Percentiles rank a stretch among this genome's conserved stretches.
Evolutionary conservation across 1,284 basidiomycete species (phyloP).

Genomic region (Marasmius tenuissimus): DNA sequence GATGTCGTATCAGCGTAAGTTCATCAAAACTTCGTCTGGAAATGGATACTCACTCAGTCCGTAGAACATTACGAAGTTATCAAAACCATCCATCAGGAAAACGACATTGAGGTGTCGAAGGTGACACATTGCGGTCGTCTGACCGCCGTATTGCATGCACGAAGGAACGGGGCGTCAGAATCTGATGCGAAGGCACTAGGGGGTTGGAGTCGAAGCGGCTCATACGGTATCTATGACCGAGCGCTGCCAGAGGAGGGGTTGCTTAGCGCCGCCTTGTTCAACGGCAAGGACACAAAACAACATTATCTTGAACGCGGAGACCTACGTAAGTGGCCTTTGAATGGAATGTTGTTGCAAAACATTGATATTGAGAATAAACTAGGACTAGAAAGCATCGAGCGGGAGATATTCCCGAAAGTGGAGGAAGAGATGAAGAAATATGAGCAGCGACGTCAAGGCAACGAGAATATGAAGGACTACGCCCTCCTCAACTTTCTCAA

Average conservation of each 20-base stretch:
- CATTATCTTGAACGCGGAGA: background rate
- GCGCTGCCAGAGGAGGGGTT: background rate
- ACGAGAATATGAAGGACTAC: constrained; percentile 12
- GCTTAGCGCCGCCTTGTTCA: background rate
- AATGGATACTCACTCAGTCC: background rate
- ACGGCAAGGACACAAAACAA: background rate
- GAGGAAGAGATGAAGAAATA: background rate
- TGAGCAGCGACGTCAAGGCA: background rate
- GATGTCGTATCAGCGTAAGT: background rate
- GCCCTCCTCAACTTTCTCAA: constrained; percentile 20
- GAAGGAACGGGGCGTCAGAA: background rate
- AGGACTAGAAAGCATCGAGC: background rate
- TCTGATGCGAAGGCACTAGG: background rate
- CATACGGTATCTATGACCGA: background rate
- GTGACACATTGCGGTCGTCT: background rate
- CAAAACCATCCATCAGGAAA: background rate
- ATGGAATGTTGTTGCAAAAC: background rate
- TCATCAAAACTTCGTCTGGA: background rate
- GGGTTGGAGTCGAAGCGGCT: background rate
- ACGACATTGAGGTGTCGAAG: background rate
- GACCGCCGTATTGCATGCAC: background rate
- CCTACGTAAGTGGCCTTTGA: background rate
- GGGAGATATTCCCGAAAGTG: background rate
- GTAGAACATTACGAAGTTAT: background rate
- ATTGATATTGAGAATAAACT: background rate